Evolutionary conservation across 2,329 filamentous ascomycete species (phyloP).

Genomic region (Bipolaris sorokiniana): DNA sequence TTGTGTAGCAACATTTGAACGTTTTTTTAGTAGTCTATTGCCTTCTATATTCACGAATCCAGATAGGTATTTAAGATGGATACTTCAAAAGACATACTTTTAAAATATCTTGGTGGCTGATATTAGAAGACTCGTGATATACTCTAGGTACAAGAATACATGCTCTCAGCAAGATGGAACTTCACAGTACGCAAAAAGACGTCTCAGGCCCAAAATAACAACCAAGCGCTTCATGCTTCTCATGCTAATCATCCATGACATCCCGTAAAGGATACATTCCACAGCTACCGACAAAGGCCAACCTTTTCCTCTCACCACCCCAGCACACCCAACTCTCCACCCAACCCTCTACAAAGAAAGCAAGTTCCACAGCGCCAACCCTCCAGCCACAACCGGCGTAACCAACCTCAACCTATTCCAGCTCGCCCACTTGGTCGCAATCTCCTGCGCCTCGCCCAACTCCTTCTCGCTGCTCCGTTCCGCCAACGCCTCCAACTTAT

Average conservation of each 20-base stretch:
- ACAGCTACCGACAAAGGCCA: neutral
- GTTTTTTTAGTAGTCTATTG: neutral
- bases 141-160: too few relatives aligned
- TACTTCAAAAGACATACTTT: too few relatives aligned
- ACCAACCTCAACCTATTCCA: conserved; percentile 47
- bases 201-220: too few relatives aligned
- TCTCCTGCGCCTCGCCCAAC: conserved; percentile 37
- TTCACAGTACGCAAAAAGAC: too few relatives aligned
- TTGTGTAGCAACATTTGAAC: neutral
- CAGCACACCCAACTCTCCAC: neutral
- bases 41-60: neutral
- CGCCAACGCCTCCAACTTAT: conserved; percentile 54
- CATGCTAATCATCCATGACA: neutral
- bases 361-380: conserved; percentile 43
- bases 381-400: conserved; percentile 44
- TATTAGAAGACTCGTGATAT: too few relatives aligned
- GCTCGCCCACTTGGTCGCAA: conserved; percentile 46
- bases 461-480: conserved; percentile 42
- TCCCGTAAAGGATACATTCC: neutral
- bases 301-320: neutral
- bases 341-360: conserved; percentile 18
- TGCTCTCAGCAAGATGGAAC: too few relatives aligned
- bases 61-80: too few relatives aligned
- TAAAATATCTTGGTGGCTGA: too few relatives aligned
- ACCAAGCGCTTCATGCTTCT: neutral